These are phyloP conservation scores for Pueraria montana DNA, from an alignment of 306 rosid species.

Conservation along the genomic window DNA sequence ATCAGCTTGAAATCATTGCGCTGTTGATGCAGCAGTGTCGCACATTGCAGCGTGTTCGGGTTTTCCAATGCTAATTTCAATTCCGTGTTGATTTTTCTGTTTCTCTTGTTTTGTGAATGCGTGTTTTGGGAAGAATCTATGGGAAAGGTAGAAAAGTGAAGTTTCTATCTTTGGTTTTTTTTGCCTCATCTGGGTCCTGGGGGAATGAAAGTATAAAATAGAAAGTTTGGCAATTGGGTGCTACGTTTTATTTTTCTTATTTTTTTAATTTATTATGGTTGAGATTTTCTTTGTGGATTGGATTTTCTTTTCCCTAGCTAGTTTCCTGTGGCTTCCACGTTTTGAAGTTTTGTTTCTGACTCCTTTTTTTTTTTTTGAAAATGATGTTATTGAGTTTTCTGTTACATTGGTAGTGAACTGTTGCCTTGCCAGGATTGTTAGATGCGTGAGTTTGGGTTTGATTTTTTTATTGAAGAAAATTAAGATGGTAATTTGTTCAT, in stretches of 20 bases:
- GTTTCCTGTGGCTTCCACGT: not conserved
- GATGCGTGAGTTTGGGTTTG: constrained; percentile 24
- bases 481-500: constrained; percentile 18
- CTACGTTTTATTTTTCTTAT: not conserved
- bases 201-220: constrained; percentile 10
- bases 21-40: constrained; percentile 31
- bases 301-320: not conserved
- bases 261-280: not conserved
- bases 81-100: constrained; percentile 1
- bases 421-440: constrained; percentile 24
- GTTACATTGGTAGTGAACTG: constrained; percentile 57
- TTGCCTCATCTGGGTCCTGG: constrained; percentile 45
- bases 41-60: constrained; percentile 54
- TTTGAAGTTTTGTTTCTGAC: not conserved
- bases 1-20: constrained; percentile 35
- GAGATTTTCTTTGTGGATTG: constrained; percentile 1
- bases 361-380: not conserved
- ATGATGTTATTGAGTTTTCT: constrained; percentile 44
- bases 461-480: constrained; percentile 18
- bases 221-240: constrained; percentile 35
- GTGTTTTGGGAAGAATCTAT: constrained; percentile 42
- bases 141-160: constrained; percentile 25
- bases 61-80: constrained; percentile 37
- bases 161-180: constrained; percentile 48
- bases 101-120: not conserved